A percentile compares a stretch with the other conserved stretches of the same genome.
These are phyloP conservation scores for Periconia sp. DNA, from an alignment of 2,329 filamentous ascomycete genomes.

Conservation along the genomic window DNA sequence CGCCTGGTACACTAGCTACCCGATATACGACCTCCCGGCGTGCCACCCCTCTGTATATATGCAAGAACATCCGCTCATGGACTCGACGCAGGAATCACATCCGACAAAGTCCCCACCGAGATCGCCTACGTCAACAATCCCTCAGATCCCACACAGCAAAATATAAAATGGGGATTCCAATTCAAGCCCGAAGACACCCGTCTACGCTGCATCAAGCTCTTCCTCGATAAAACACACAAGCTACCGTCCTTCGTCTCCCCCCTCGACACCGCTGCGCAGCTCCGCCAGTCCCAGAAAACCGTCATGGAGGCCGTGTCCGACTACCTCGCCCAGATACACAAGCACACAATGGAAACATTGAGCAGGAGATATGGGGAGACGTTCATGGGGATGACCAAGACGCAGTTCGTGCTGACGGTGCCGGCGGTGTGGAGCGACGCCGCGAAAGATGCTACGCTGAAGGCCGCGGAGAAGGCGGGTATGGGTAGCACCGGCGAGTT, in stretches of 20 bases:
- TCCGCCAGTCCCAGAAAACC: constrained; percentile 74
- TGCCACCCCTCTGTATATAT: no score
- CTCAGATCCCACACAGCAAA: constrained; percentile 22
- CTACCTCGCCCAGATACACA: constrained; percentile 74
- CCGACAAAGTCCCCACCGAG: constrained; percentile 82
- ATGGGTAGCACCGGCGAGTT: constrained; percentile 72
- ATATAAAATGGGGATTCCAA: constrained; percentile 76
- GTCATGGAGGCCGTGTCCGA: constrained; percentile 79
- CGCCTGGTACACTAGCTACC: no score
- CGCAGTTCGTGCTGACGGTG: constrained; percentile 74
- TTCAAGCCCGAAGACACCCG: constrained; percentile 76
- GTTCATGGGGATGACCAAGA: constrained; percentile 74
- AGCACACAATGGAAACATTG: constrained; percentile 77
- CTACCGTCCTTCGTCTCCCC: constrained; percentile 79
- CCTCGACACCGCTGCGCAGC: constrained; percentile 73
- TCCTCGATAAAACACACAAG: constrained; percentile 78
- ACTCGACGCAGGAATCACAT: constrained; percentile 61
- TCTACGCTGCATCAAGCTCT: constrained; percentile 80
- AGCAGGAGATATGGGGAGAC: constrained; percentile 73
- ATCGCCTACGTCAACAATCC: constrained; percentile 57
- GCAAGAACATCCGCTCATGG: constrained; percentile 10
- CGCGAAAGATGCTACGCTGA: constrained; percentile 79
- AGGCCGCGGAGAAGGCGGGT: constrained; percentile 75
- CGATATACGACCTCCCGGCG: no score
- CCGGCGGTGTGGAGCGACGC: constrained; percentile 84